Conservation (phyloP, 805 yeast genomes). For the Brettanomyces anomalus region DNA sequence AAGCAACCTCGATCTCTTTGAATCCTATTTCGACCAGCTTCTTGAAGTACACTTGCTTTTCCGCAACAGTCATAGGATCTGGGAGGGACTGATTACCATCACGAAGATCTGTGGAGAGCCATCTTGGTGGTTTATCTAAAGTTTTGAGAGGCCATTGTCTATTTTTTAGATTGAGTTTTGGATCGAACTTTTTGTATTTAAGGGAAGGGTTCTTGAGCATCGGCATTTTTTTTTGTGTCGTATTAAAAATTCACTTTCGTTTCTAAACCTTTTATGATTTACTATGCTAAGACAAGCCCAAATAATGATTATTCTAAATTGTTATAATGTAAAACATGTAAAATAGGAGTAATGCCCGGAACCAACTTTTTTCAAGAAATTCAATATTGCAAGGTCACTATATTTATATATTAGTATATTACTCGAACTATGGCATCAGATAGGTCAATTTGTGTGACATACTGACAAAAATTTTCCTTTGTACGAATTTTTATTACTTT, state of each 20-base stretch:
- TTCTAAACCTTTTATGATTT: no score
- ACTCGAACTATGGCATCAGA: no score
- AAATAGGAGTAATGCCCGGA: no score
- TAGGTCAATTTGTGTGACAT: no score
- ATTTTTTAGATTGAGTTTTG: slow-evolving; percentile 42
- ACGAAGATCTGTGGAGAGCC: slow-evolving; percentile 77
- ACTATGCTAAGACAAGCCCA: no score
- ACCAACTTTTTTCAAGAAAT: no score
- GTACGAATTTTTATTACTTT: no score
- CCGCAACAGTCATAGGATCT: slow-evolving; percentile 79
- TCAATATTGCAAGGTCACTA: no score
- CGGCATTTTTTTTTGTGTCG: slow-evolving; percentile 15
- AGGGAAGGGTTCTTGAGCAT: slow-evolving; percentile 51
- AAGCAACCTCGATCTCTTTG: slow-evolving; percentile 77
- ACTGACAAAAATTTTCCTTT: no score
- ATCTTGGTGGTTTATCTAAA: slow-evolving; percentile 59
- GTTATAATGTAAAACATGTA: no score
- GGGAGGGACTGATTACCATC: slow-evolving; percentile 84
- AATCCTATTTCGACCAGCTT: slow-evolving; percentile 66
- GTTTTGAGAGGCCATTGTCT: slow-evolving; percentile 64
- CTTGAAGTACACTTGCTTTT: slow-evolving; percentile 61
- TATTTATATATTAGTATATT: no score
- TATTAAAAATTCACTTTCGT: background rate
- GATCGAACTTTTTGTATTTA: slow-evolving; percentile 52
- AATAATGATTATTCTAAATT: no score